Percentiles rank a stretch among this genome's conserved stretches.
Evolutionary conservation across 2,329 filamentous ascomycete species (phyloP).

Genomic region (Orbilia ellipsospora): DNA sequence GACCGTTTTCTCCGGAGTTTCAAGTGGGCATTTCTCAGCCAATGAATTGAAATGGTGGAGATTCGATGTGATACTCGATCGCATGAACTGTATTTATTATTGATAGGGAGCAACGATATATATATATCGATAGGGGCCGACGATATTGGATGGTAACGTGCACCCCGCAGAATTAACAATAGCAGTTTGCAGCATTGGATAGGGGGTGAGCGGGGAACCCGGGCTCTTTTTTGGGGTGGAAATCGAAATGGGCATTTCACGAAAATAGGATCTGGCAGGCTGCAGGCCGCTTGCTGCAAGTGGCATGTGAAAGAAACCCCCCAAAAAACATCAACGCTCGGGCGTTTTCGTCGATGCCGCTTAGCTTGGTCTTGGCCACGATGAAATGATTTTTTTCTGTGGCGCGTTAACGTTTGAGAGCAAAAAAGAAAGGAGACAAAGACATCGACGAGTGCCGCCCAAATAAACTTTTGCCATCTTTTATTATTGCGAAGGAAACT

Average conservation of each 20-base stretch:
- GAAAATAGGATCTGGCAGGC: conserved; percentile 10
- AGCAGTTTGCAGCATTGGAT: too few species aligned
- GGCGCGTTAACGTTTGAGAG: background rate
- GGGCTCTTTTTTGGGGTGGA: conserved; percentile 2
- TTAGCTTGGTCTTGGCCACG: background rate
- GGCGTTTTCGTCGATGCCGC: background rate
- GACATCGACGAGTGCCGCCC: conserved; percentile 12
- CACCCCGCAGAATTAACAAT: conserved; percentile 14
- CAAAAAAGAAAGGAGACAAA: conserved; percentile 1
- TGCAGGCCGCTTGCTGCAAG: conserved; percentile 8
- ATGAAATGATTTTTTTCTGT: conserved; percentile 11
- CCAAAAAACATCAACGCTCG: conserved; percentile 1
- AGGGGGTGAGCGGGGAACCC: conserved; percentile 31
- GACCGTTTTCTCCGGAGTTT: too few species aligned
- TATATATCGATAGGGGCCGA: background rate
- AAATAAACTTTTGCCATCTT: background rate
- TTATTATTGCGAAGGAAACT: background rate
- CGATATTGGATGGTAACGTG: background rate
- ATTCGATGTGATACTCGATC: too few species aligned
- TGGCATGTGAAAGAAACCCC: conserved; percentile 30
- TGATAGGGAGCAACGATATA: background rate
- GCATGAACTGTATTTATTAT: too few species aligned
- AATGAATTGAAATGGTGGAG: too few species aligned
- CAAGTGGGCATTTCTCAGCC: too few species aligned
- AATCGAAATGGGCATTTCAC: conserved; percentile 6